A percentile compares a stretch with the other conserved stretches of the same genome.
phyloP scores from a whole-genome alignment of 257 asterid genomes.

The Solanum clarkiae region DNA sequence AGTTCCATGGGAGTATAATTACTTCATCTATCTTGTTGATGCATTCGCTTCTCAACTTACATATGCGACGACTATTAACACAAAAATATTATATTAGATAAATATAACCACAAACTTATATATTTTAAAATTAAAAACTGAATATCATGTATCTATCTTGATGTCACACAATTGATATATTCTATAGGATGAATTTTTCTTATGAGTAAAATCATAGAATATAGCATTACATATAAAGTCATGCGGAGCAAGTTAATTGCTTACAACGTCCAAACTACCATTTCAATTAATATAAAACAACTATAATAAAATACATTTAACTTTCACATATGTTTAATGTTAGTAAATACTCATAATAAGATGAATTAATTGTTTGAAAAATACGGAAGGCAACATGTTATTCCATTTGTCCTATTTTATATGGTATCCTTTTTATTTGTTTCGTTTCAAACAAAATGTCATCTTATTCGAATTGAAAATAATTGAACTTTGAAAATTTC shows the following conservation, averaged over 20 bases:
- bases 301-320: not conserved
- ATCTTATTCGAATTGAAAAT: too few relatives aligned
- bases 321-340: accelerated
- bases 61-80: not conserved
- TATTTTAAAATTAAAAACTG: not conserved
- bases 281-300: not conserved
- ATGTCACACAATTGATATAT: not conserved
- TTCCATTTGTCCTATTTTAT: too few relatives aligned
- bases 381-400: not conserved
- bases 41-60: not conserved
- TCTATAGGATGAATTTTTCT: not conserved
- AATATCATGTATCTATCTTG: not conserved
- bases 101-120: not conserved
- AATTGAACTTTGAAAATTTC: too few relatives aligned
- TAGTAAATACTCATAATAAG: not conserved
- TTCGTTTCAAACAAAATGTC: too few relatives aligned
- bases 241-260: not conserved
- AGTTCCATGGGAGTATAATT: not conserved
- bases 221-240: not conserved
- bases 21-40: not conserved
- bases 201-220: not conserved
- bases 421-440: too few relatives aligned
- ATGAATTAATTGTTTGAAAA: not conserved
- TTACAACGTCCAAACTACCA: not conserved
- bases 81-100: not conserved